phyloP scores from a whole-genome alignment of 2,329 filamentous ascomycete species.

The Talaromyces sp. region DNA sequence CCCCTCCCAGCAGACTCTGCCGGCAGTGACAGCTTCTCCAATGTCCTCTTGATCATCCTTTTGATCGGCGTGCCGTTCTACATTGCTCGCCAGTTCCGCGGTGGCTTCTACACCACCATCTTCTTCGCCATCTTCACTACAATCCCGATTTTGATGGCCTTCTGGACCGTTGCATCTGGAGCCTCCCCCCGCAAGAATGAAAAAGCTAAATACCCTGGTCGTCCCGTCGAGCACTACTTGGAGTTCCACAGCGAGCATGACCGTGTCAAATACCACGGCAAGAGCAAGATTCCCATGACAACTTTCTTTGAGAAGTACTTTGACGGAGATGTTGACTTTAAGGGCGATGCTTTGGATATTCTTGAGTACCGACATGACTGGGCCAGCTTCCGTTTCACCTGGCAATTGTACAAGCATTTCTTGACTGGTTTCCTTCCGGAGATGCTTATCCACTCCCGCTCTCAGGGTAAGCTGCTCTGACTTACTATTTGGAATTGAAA shows the following conservation, averaged over 20 bases:
- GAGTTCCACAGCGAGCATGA: slow-evolving; percentile 48
- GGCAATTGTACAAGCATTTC: slow-evolving; percentile 82
- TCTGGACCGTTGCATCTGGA: slow-evolving; percentile 76
- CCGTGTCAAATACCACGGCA: slow-evolving; percentile 46
- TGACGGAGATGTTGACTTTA: slow-evolving; percentile 90
- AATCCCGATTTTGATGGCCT: slow-evolving; percentile 73
- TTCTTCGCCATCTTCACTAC: slow-evolving; percentile 79
- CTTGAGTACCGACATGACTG: slow-evolving; percentile 96
- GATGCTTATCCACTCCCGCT: slow-evolving; percentile 86
- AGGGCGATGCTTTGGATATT: slow-evolving; percentile 83
- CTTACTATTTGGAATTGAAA: background rate
- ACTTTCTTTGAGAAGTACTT: slow-evolving; percentile 99
- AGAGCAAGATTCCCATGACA: slow-evolving; percentile 57
- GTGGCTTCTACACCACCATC: slow-evolving; percentile 80
- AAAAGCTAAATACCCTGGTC: slow-evolving; percentile 81
- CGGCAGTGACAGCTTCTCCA: slow-evolving; percentile 83
- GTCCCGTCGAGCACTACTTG: slow-evolving; percentile 82
- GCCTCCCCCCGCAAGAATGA: slow-evolving; percentile 88
- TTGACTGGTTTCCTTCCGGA: slow-evolving; percentile 84
- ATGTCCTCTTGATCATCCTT: slow-evolving; percentile 68
- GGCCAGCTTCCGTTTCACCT: slow-evolving; percentile 90
- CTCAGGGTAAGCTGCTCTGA: slow-evolving; percentile 59
- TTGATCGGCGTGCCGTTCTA: slow-evolving; percentile 72
- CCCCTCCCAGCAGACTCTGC: slow-evolving; percentile 87
- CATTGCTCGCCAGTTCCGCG: slow-evolving; percentile 76